Conservation (phyloP, 805 yeast genomes). For the Wickerhamomyces ciferrii region DNA sequence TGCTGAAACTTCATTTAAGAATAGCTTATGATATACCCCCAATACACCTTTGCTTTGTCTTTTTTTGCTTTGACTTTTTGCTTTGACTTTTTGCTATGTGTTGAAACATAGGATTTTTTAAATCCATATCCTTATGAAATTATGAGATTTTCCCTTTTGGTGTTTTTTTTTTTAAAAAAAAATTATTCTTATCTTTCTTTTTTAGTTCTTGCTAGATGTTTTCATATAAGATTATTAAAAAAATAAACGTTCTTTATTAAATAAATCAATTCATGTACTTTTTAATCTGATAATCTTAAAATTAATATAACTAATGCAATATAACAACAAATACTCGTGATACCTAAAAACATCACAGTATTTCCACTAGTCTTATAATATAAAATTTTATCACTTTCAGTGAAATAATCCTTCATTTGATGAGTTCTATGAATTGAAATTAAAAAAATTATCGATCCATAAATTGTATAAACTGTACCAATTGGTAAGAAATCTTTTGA, state of each 20-base stretch:
- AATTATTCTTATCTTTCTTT: too few relatives aligned
- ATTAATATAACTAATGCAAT: conserved; percentile 46
- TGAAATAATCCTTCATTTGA: conserved; percentile 31
- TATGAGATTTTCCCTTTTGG: too few relatives aligned
- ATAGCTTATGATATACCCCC: neutral
- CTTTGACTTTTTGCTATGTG: neutral
- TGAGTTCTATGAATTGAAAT: conserved; percentile 29
- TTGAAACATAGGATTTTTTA: too few relatives aligned
- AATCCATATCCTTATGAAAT: neutral
- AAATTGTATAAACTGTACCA: conserved; percentile 60
- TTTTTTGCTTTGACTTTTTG: too few relatives aligned
- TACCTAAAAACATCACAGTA: conserved; percentile 45
- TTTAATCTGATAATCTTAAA: conserved; percentile 28
- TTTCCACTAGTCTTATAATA: conserved; percentile 60
- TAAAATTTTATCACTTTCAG: conserved; percentile 28
- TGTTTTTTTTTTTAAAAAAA: too few relatives aligned
- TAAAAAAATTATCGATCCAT: conserved; percentile 42
- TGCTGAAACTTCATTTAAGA: conserved; percentile 1
- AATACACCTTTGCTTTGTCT: neutral
- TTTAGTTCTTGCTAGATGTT: neutral
- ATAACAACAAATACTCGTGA: conserved; percentile 47
- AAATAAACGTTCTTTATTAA: too few relatives aligned
- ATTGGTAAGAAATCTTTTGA: conserved; percentile 58
- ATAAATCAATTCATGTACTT: too few relatives aligned
- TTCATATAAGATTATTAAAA: too few relatives aligned